Evolutionary conservation across 495 filamentous ascomycete genomes (phyloP), one percentile per base, ranked within the genome.

Genomic region (Ascobolus immersus): DNA sequence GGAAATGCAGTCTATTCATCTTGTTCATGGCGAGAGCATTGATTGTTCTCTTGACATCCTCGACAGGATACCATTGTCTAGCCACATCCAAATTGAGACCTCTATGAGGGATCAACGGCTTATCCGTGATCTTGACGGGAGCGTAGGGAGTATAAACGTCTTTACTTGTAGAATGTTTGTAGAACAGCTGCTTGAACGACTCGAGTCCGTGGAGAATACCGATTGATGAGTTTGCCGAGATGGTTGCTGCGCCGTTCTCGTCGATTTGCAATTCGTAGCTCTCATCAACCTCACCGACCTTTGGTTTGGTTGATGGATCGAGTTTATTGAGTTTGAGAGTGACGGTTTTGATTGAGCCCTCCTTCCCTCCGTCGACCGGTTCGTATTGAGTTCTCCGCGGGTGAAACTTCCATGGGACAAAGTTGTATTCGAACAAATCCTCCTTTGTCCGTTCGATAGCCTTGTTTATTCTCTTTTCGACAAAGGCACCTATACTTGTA

Each of bases 111-210:
- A 73, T 80, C 44, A 58, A 60, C 20, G 77, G 76, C 32, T 53
- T 42, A 47, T 82, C 77, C 17, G 45, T 49, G 46, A 84, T 76
- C 9, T 51, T 36, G 0, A 80, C 58, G 1, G 77, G 77, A 2
- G 72, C 74, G 13, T 60, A 47, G 2, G 58, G 59, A 1, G 69
- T 73, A 52, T 82, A 84, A 24, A 62, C 60, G 12, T 33, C 19
- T 4, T 4, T 5, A 24, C 35, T 35, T 10, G 42, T 14, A 17
- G 71, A 69, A 47, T 74, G 69, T 40, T 60, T 36, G 53, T 62
- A 82, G 55, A 82, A 84, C 13, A 84, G 58, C 54, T 84, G 77
- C 3, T 60, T 58, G 47, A 84, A 73, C 3, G 72, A 71, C 35
- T 71, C 63, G 9, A 84, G 52, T 9, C 57, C 77, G 30, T 66